Evolutionary conservation across 2,329 filamentous ascomycete genomes (phyloP).

Genomic region (Didymellaceae sp.): DNA sequence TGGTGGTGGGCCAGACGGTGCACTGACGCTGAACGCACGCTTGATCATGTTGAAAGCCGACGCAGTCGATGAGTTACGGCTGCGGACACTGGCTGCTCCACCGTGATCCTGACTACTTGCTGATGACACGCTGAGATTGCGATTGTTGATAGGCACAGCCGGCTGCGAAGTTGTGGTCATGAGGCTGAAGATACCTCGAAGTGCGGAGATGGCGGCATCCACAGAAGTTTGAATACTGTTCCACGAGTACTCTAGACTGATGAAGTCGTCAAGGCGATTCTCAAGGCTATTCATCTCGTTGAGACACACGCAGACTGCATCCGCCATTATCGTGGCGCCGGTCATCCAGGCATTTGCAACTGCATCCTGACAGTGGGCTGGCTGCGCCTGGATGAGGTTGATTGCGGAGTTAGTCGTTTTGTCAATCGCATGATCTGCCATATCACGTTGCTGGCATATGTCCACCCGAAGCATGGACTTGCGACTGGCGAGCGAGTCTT

Average conservation of each 20-base stretch:
- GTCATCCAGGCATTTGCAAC: conserved; percentile 55
- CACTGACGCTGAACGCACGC: conserved; percentile 32
- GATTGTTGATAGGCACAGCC: conserved; percentile 11
- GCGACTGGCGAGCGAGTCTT: conserved; percentile 36
- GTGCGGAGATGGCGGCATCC: conserved; percentile 49
- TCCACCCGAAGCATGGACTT: conserved; percentile 52
- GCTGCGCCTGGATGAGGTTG: conserved; percentile 53
- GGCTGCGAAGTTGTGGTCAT: conserved; percentile 40
- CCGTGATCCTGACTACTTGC: conserved; percentile 21
- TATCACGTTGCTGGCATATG: conserved; percentile 53
- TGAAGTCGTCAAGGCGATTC: conserved; percentile 53
- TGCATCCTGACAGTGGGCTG: conserved; percentile 48
- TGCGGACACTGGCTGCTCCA: conserved; percentile 21
- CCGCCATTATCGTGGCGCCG: conserved; percentile 54
- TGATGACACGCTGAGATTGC: conserved; percentile 40
- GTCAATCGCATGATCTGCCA: conserved; percentile 55
- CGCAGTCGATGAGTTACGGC: conserved; percentile 34
- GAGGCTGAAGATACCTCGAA: conserved; percentile 56
- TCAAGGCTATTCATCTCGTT: conserved; percentile 51
- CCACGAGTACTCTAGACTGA: conserved; percentile 55
- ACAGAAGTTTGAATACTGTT: conserved; percentile 52
- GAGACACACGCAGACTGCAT: conserved; percentile 53
- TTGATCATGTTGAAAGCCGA: conserved; percentile 40
- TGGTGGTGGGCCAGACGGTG: conserved; percentile 24
- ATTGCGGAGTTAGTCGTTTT: conserved; percentile 54